phyloP scores from a whole-genome alignment of 1,139 yeast genomes.

The Nakaseomyces delphensis region DNA sequence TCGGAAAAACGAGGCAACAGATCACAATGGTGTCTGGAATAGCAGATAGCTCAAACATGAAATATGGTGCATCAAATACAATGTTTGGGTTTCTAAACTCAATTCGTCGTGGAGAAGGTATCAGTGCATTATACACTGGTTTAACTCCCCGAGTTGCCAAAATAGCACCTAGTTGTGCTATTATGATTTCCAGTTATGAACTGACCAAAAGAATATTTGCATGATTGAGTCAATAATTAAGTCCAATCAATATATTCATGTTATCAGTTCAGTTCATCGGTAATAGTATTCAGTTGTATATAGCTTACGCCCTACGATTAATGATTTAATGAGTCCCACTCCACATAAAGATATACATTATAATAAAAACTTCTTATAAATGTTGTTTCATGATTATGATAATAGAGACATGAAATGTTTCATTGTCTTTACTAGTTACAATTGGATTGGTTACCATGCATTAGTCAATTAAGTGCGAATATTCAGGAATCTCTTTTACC shows the following conservation, averaged over 20 bases:
- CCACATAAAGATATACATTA: not conserved
- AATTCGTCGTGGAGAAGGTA: slow-evolving; percentile 66
- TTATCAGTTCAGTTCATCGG: not conserved
- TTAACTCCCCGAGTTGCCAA: slow-evolving; percentile 77
- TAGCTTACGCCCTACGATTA: not conserved
- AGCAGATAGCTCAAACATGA: slow-evolving; percentile 7
- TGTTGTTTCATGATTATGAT: not conserved
- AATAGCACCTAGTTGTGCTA: slow-evolving; percentile 96
- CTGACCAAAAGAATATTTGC: slow-evolving; percentile 62
- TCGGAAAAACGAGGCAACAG: slow-evolving; percentile 90
- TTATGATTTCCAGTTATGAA: slow-evolving; percentile 94
- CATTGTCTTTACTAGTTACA: not conserved
- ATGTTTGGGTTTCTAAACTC: slow-evolving; percentile 60
- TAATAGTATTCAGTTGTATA: not conserved
- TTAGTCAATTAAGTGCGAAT: slow-evolving; percentile 34
- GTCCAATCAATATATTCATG: not conserved
- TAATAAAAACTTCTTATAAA: not conserved
- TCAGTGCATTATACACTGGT: slow-evolving; percentile 73
- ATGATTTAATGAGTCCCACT: not conserved
- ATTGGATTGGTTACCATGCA: not conserved
- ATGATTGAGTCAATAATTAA: not conserved
- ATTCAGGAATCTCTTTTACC: slow-evolving; percentile 57
- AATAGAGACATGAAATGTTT: not conserved
- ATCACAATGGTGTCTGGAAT: slow-evolving; percentile 35
- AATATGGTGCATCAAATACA: slow-evolving; percentile 18